phyloP scores from a whole-genome alignment of 139 green algal species.

The Helicosporidium sp. region DNA sequence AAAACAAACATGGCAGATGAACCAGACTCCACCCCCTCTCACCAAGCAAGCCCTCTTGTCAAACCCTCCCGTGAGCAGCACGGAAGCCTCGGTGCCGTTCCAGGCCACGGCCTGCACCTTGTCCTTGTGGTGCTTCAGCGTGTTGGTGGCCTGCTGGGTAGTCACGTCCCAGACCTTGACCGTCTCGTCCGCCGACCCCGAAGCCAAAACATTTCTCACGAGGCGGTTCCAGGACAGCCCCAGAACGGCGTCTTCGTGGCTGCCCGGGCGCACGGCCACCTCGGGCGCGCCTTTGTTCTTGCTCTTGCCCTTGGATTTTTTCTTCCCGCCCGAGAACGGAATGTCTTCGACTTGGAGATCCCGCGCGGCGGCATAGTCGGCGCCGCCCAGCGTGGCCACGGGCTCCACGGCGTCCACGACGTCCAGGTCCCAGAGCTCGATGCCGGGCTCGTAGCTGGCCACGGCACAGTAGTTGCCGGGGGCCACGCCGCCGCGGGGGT shows the following conservation, averaged over 20 bases:
- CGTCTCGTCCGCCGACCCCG: constrained; percentile 48
- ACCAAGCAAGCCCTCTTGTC: constrained; percentile 60
- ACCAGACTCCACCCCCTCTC: constrained; percentile 2
- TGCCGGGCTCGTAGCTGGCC: constrained; percentile 73
- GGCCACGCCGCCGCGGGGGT: constrained; percentile 15
- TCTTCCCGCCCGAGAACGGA: constrained; percentile 1
- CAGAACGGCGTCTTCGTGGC: constrained; percentile 75
- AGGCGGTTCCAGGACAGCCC: constrained; percentile 71
- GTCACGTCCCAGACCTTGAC: constrained; percentile 77
- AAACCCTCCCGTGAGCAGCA: constrained; percentile 75
- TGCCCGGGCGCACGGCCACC: constrained; percentile 43
- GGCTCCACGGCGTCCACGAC: constrained; percentile 71
- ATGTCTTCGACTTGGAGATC: no score
- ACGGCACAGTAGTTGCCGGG: constrained; percentile 54
- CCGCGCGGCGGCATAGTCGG: constrained; percentile 18
- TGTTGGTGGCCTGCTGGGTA: constrained; percentile 36
- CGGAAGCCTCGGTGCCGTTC: constrained; percentile 65
- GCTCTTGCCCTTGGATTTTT: constrained; percentile 13
- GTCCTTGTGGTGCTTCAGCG: constrained; percentile 64
- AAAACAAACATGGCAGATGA: background rate
- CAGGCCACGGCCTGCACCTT: constrained; percentile 92
- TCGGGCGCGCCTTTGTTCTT: constrained; percentile 43
- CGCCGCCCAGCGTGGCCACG: constrained; percentile 51
- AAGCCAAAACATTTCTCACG: constrained; percentile 80
- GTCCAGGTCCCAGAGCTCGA: constrained; percentile 94